Percentiles rank a stretch among this genome's conserved stretches.
Evolutionary conservation across 2,329 filamentous ascomycete genomes (phyloP).

Genomic region (Fusarium pseudograminearum): DNA sequence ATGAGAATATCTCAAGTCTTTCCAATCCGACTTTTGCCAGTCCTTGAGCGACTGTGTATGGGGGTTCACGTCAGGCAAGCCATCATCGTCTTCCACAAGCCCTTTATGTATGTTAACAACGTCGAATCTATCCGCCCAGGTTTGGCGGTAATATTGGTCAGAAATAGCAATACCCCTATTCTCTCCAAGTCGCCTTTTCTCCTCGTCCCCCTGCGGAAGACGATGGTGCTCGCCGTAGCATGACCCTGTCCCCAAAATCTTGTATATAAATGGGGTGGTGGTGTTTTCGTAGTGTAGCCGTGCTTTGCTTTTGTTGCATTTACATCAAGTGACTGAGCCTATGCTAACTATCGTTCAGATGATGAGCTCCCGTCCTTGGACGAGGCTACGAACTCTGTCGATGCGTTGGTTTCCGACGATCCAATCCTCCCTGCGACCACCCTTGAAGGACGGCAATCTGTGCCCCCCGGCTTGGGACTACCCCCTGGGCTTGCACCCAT

Average conservation of each 20-base stretch:
- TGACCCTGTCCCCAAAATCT: constrained; percentile 54
- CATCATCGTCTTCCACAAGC: constrained; percentile 76
- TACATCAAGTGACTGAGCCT: constrained; percentile 37
- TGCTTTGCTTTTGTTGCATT: constrained; percentile 43
- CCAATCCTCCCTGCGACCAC: constrained; percentile 32
- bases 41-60: constrained; percentile 39
- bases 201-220: constrained; percentile 63
- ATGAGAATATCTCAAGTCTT: constrained; percentile 40
- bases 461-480: constrained; percentile 50
- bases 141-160: constrained; percentile 54
- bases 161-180: constrained; percentile 58
- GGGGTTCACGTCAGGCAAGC: constrained; percentile 67
- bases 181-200: constrained; percentile 51
- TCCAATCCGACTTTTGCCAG: constrained; percentile 37
- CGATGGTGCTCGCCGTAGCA: constrained; percentile 71
- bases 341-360: constrained; percentile 67
- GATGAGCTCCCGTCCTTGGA: constrained; percentile 72
- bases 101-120: constrained; percentile 75
- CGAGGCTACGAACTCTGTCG: constrained; percentile 72
- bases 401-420: constrained; percentile 75
- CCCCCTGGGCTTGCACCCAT: constrained; percentile 40
- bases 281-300: constrained; percentile 50
- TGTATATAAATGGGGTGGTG: constrained; percentile 59
- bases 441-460: constrained; percentile 38
- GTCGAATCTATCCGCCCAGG: constrained; percentile 50